Conservation (phyloP, 2,329 filamentous ascomycete species). For the Nigrospora osmanthi region DNA sequence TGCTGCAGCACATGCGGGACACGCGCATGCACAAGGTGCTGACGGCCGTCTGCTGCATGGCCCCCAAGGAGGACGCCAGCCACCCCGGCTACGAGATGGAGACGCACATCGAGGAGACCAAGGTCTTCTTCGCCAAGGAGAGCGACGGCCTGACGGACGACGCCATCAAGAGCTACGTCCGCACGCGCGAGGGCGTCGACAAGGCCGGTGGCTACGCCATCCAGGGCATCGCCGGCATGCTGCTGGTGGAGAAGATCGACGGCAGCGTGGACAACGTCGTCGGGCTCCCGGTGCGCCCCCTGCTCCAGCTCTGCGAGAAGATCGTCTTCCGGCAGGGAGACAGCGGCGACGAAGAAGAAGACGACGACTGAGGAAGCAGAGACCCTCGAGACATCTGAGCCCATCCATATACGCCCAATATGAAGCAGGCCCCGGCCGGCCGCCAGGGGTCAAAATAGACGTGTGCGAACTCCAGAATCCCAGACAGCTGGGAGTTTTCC, state of each 20-base stretch:
- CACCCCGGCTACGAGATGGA: conserved; percentile 82
- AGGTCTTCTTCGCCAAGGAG: conserved; percentile 73
- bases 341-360: conserved; percentile 44
- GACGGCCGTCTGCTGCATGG: conserved; percentile 78
- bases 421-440: too few species aligned
- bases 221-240: conserved; percentile 78
- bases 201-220: conserved; percentile 96
- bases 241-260: conserved; percentile 83
- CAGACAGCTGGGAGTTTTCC: too few species aligned
- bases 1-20: conserved; percentile 78
- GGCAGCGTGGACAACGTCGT: conserved; percentile 92
- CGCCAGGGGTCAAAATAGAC: too few species aligned
- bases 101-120: conserved; percentile 80
- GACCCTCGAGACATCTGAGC: too few species aligned
- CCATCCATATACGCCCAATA: too few species aligned
- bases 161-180: conserved; percentile 69
- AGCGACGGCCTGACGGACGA: conserved; percentile 60
- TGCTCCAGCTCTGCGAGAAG: conserved; percentile 77
- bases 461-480: too few species aligned
- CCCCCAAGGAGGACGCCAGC: conserved; percentile 69
- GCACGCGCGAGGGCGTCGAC: conserved; percentile 84
- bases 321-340: conserved; percentile 71
- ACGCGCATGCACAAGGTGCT: conserved; percentile 71
- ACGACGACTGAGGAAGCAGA: conserved; percentile 23
- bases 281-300: conserved; percentile 74